Conservation (phyloP, 2,329 filamentous ascomycete species). For the Talaromyces islandicus region DNA sequence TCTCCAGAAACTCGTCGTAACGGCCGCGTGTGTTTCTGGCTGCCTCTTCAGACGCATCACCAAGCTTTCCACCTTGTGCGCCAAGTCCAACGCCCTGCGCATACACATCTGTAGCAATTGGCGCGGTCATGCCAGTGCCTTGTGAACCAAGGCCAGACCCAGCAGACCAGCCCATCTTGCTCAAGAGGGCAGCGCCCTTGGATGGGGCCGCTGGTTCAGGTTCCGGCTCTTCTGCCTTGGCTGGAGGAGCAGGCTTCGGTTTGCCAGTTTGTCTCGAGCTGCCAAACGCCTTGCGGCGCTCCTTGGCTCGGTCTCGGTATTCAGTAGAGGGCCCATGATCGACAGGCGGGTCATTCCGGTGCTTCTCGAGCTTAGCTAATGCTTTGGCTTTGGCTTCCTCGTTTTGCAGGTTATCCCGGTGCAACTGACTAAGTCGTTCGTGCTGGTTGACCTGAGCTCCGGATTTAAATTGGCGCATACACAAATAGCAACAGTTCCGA, state of each 20-base stretch:
- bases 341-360: conserved; percentile 26
- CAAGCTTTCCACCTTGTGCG: conserved; percentile 44
- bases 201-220: conserved; percentile 28
- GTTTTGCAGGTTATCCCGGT: conserved; percentile 51
- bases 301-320: conserved; percentile 43
- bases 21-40: conserved; percentile 42
- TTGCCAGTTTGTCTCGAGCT: conserved; percentile 18
- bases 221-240: conserved; percentile 21
- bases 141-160: conserved; percentile 44
- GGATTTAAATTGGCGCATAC: conserved; percentile 53
- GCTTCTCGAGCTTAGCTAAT: conserved; percentile 37
- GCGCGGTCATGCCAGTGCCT: conserved; percentile 42
- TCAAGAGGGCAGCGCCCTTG: conserved; percentile 46
- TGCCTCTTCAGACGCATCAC: conserved; percentile 44
- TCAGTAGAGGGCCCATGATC: conserved; percentile 21
- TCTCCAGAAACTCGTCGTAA: conserved; percentile 44
- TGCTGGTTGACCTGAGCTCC: conserved; percentile 53
- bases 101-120: conserved; percentile 44
- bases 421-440: conserved; percentile 53
- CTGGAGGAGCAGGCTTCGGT: conserved; percentile 15
- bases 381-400: conserved; percentile 40
- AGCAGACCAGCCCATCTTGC: conserved; percentile 47
- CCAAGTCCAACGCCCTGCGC: conserved; percentile 46
- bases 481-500: conserved; percentile 57
- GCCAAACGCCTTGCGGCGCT: conserved; percentile 41